Evolutionary conservation across 192 early-diverging fungal species (phyloP).

Genomic region (Diversispora eburnea): DNA sequence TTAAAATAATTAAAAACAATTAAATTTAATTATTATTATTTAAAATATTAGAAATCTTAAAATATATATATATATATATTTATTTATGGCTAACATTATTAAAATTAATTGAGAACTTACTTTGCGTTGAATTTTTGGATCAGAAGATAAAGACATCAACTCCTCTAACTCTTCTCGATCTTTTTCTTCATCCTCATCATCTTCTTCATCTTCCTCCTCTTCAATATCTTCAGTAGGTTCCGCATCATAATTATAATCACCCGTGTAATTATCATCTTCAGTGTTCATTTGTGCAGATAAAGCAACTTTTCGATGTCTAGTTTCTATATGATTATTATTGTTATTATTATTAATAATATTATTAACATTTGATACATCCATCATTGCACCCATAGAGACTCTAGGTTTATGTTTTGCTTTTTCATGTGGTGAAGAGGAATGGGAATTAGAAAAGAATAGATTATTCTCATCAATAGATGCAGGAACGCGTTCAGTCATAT

Average conservation of each 20-base stretch:
- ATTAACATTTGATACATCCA: not conserved
- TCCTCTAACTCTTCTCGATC: not conserved
- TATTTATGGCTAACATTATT: too few species aligned
- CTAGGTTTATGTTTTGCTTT: not conserved
- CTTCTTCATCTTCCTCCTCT: conserved; percentile 1
- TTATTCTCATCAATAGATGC: not conserved
- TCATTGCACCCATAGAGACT: not conserved
- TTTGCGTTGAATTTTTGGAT: conserved; percentile 20
- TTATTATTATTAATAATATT: too few species aligned
- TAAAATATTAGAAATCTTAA: not conserved
- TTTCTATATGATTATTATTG: not conserved
- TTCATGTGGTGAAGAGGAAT: not conserved
- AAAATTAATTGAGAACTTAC: not conserved
- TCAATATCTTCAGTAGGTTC: not conserved
- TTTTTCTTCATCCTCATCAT: not conserved
- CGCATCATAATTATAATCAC: not conserved
- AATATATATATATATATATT: too few species aligned
- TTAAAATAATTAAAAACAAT: not conserved
- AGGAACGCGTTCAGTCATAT: not conserved
- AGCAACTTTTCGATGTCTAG: conserved; percentile 3
- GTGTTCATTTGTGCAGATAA: conserved; percentile 6
- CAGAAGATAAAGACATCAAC: not conserved
- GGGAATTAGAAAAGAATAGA: not conserved
- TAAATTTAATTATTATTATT: not conserved
- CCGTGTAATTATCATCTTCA: conserved; percentile 2